Evolutionary conservation across 768 basidiomycete genomes (phyloP), one percentile per base, ranked within the genome.

Genomic region (Boletus rubropictus): DNA sequence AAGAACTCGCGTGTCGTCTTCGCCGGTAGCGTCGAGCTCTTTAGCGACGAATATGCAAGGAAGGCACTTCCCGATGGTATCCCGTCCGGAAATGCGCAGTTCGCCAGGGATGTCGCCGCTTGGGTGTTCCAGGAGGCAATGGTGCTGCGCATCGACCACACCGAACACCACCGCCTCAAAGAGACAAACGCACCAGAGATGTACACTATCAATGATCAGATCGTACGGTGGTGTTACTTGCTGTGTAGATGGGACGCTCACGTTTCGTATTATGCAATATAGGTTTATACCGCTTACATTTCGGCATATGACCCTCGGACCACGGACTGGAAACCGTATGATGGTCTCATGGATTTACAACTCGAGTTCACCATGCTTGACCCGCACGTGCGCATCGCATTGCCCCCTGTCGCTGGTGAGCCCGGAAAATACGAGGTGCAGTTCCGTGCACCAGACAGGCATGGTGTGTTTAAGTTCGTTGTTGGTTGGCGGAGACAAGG

Each of bases 351-450:
- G 10, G 96, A 98, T 63, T 62, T 98, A 24, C 95, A 97, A 58
- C 75, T 98, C 42, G 94, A 95, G 57, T 97, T 98, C 64, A 95
- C 92, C 18, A 99, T 99, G 96, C 81, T 99, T 33, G 96, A 99
- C 65, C 96, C 96, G 1, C 93, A 96, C 66, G 72, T 98, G 50
- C 89, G 96, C 29, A 90, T 83, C 12, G 69, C 85, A 7, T 75
- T 99, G 9, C 72, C 66, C 10, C 75, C 85, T 10, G 78, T 81
- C 8, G 44, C 70, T 4, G 77, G 76, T 1, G 53, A 68, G 21
- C 78, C 83, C 3, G 85, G 86, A 20, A 73, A 77, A 55, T 97
- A 93, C 70, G 76, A 80, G 12, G 79, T 82, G n/a, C 79, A 79
- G 12, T 95, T 99, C 82, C 82, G 81, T 34, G 84, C 82, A 2